A percentile compares a stretch with the other conserved stretches of the same genome.
phyloP scores from a whole-genome alignment of 2,329 filamentous ascomycete species.

The Akanthomyces lecanii region DNA sequence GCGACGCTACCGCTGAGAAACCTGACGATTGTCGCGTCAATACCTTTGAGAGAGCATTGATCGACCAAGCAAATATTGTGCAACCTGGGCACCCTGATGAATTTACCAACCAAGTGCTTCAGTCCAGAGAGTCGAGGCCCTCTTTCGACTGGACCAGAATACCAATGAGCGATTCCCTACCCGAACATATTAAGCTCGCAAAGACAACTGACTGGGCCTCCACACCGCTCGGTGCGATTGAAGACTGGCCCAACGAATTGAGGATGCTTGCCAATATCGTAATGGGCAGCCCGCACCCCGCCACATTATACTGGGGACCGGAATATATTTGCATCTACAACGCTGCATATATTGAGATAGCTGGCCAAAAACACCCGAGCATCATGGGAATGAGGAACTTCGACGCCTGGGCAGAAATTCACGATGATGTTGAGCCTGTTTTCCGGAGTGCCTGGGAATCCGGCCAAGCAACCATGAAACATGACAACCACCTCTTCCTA shows the following conservation, averaged over 20 bases:
- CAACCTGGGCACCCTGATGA: constrained; percentile 36
- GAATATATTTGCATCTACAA: constrained; percentile 68
- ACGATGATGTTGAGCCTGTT: constrained; percentile 64
- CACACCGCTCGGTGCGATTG: constrained; percentile 71
- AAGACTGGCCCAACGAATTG: constrained; percentile 66
- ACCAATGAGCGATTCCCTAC: constrained; percentile 57
- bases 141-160: constrained; percentile 82
- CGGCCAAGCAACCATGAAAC: constrained; percentile 78
- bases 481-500: constrained; percentile 74
- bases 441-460: constrained; percentile 64
- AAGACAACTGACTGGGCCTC: constrained; percentile 68
- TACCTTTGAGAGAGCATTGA: constrained; percentile 5
- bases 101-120: constrained; percentile 40
- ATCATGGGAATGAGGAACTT: constrained; percentile 71
- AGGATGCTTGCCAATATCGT: constrained; percentile 77
- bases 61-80: neutral
- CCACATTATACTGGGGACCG: constrained; percentile 75
- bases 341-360: constrained; percentile 65
- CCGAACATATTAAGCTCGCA: constrained; percentile 68
- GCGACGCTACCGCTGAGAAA: constrained; percentile 25
- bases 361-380: constrained; percentile 70
- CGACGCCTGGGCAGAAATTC: constrained; percentile 70
- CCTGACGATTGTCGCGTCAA: constrained; percentile 20
- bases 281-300: constrained; percentile 72
- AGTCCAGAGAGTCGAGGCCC: constrained; percentile 34